A percentile compares a stretch with the other conserved stretches of the same genome.
Evolutionary conservation across 768 basidiomycete genomes (phyloP).

Genomic region (Suillus alpinus): DNA sequence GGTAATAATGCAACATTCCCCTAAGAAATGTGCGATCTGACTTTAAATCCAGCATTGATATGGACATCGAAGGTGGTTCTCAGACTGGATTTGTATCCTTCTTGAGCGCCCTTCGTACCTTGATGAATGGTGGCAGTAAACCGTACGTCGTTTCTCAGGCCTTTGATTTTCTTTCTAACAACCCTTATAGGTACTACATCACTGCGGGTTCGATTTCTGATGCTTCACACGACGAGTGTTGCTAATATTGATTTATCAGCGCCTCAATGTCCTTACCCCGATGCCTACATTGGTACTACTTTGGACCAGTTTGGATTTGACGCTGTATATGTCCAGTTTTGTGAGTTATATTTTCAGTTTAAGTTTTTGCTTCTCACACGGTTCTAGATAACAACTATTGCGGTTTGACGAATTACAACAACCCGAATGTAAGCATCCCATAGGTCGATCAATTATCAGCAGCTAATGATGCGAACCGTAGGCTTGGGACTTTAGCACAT

Average conservation of each 20-base stretch:
- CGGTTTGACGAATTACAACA: constrained; percentile 39
- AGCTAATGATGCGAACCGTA: constrained; percentile 19
- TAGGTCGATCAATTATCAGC: not conserved
- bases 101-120: constrained; percentile 20
- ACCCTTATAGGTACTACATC: constrained; percentile 38
- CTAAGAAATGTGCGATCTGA: not conserved
- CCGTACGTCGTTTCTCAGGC: constrained; percentile 16
- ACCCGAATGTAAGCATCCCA: constrained; percentile 30
- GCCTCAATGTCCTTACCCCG: constrained; percentile 48
- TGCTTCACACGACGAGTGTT: not conserved
- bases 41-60: constrained; percentile 30
- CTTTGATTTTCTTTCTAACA: constrained; percentile 2
- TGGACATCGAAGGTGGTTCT: constrained; percentile 48
- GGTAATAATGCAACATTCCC: constrained; percentile 36
- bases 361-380: not conserved
- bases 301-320: constrained; percentile 44
- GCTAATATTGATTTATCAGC: constrained; percentile 18
- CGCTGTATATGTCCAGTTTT: constrained; percentile 52
- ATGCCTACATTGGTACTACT: constrained; percentile 41
- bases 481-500: constrained; percentile 45
- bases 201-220: constrained; percentile 34
- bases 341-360: constrained; percentile 14
- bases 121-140: constrained; percentile 28
- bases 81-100: constrained; percentile 30
- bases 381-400: constrained; percentile 48